Evolutionary conservation across 495 filamentous ascomycete genomes (phyloP), one percentile per base, ranked within the genome.

Genomic region (Podospora fimiseda): DNA sequence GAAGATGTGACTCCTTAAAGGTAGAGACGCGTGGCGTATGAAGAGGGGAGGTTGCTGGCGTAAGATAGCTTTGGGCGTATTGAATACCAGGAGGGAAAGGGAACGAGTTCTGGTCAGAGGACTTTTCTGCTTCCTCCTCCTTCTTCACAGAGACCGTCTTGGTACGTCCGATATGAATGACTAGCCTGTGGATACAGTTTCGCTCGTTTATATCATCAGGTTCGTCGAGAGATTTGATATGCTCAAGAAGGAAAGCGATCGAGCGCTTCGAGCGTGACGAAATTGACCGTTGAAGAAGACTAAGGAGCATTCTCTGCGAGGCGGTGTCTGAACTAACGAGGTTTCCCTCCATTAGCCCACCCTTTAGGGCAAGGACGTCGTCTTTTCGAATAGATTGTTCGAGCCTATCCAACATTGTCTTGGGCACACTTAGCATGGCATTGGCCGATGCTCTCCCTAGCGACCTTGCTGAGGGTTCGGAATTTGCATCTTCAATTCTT

Each of bases 131-230:
- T 18, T 47, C 66, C 52, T 74, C 64, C 6, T 20, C 50, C 36
- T 62, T 53, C 18, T 72, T 71, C 15, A 76, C 78, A 15, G 74
- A 74, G 5, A 77, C 79, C 0, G 82, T 78, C 67, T 90, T 89
- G 9, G 83, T 80, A 16, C 90, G 80, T 33, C 90, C 92, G 59
- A 95, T 91, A 9, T 86, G 82, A 55, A 96, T 94, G 41, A 97
- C 84, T 8, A 96, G 74, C 14, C 93, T 83, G 64, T 98, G 93
- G 19, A 98, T 80, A 60, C 89, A 91, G 61, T 96, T 98, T 9
- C 92, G 87, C 58, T 85, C 84, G 67, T 96, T 95, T 57, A 97
- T 87, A 67, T 96, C 93, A 60, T 92, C 86, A 2, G 88, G 81
- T 60, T 95, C 90, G 43, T 94, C 83, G 2, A 97, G 74, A 2